Percentiles rank a stretch among this genome's conserved stretches.
phyloP scores from a whole-genome alignment of 129 eudicot genomes.

The Apium graveolens region DNA sequence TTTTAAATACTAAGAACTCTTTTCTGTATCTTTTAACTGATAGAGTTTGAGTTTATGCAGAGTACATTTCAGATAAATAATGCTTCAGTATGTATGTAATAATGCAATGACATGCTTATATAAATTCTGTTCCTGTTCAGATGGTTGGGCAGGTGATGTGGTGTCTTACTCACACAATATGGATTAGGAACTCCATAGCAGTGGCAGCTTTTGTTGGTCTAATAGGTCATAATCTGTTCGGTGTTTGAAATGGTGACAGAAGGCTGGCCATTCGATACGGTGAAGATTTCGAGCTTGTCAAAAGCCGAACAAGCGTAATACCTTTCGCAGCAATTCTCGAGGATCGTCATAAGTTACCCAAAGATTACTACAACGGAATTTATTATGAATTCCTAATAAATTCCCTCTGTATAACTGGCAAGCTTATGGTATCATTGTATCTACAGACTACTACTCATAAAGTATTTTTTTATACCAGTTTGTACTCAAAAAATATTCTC shows the following conservation, averaged over 20 bases:
- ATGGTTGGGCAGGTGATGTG: slow-evolving; percentile 97
- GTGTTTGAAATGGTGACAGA: slow-evolving; percentile 95
- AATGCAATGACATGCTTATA: neutral
- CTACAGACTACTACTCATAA: neutral
- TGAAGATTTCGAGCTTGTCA: slow-evolving; percentile 70
- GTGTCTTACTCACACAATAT: slow-evolving; percentile 94
- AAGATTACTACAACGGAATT: slow-evolving; percentile 82
- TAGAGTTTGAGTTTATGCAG: neutral
- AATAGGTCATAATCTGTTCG: slow-evolving; percentile 88
- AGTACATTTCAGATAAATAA: neutral
- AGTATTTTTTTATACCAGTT: neutral
- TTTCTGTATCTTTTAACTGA: neutral
- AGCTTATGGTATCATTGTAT: neutral
- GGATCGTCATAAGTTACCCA: slow-evolving; percentile 88
- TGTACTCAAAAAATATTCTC: no score
- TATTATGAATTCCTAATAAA: slow-evolving; percentile 58
- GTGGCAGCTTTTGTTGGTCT: slow-evolving; percentile 86
- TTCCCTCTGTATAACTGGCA: neutral
- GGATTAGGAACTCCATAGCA: slow-evolving; percentile 95
- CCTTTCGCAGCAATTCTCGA: slow-evolving; percentile 93
- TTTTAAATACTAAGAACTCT: neutral
- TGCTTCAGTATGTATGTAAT: neutral
- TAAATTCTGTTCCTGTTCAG: slow-evolving; percentile 27
- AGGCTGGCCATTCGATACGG: slow-evolving; percentile 71
- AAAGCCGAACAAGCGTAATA: slow-evolving; percentile 69